Evolutionary conservation across 495 filamentous ascomycete genomes (phyloP), one percentile per base, ranked within the genome.

Genomic region (Aspergillus diversus): DNA sequence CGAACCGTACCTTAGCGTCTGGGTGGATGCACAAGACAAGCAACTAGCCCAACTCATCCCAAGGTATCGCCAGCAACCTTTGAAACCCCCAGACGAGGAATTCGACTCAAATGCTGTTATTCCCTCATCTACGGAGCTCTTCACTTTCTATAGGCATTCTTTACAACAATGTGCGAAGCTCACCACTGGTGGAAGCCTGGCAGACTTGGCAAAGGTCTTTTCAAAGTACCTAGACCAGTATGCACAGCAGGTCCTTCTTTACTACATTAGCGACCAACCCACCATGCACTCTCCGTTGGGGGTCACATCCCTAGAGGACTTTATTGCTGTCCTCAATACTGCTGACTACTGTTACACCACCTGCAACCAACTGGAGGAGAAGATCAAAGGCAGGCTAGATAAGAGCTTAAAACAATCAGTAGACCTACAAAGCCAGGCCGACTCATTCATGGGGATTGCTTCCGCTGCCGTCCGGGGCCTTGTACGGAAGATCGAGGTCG

Each of bases 311-410:
- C 72, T 92, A 4, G 87, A 97, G 65, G 92, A 96, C 61, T 80
- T 90, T 21, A 84, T 97, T 9, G 80, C 94, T 1, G 91, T 98
- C 5, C 81, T 99, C 49, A 99, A 98, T 72, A 98, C 95, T 2
- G 96, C 95, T 0, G 95, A 99, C 69, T 99, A 98, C 75, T 98
- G 96, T 83, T 93, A 97, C 71, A 87, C 85, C 27, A 98, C 94
- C 15, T 94, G 92, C 65, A 90, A 86, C 59, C 94, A 97, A 66
- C 78, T 99, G 1, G 93, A 97, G 72, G 93, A 97, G 65, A 97
- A 93, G 75, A 93, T 99, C 77, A 96, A 92, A 75, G 86, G 87
- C 63, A 84, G 91, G 5, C 89, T 99, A 64, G 95, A 97, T 68
- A 83, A 84, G 56, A 88, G 90, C 1, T 78, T 96, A 53, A 86